Conservation (phyloP, 495 filamentous ascomycete genomes). For the Geopyxis carbonaria region DNA sequence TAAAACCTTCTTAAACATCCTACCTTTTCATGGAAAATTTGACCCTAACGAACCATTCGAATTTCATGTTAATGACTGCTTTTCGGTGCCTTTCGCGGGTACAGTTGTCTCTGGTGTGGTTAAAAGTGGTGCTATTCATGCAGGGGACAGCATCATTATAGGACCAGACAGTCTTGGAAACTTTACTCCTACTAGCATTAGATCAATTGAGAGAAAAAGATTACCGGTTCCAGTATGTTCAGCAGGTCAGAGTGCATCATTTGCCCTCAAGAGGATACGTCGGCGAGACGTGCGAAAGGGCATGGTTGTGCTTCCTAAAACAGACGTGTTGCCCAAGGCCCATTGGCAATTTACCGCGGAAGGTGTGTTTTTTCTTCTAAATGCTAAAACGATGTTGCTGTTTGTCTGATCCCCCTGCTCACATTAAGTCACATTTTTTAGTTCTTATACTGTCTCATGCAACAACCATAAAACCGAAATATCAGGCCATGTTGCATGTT, state of each 20-base stretch:
- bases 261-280: conserved; percentile 69
- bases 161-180: conserved; percentile 86
- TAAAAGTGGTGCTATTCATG: conserved; percentile 71
- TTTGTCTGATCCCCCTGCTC: conserved; percentile 1
- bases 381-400: not conserved
- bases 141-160: conserved; percentile 75
- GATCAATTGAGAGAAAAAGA: conserved; percentile 88
- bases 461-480: conserved; percentile 95
- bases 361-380: no score
- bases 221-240: conserved; percentile 77
- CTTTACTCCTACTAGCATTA: conserved; percentile 75
- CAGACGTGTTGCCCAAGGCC: conserved; percentile 60
- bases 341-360: conserved; percentile 88
- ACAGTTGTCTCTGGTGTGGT: conserved; percentile 92
- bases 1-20: conserved; percentile 82
- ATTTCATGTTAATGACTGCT: conserved; percentile 92
- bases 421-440: conserved; percentile 26
- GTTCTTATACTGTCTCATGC: conserved; percentile 91
- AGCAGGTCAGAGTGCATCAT: conserved; percentile 82
- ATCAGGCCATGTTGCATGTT: conserved; percentile 97
- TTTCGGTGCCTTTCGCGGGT: conserved; percentile 95
- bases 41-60: conserved; percentile 78
- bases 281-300: conserved; percentile 93
- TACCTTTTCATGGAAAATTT: conserved; percentile 89
- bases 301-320: conserved; percentile 87